Evolutionary conservation across 352 stramenopile species (phyloP), one percentile per base, ranked within the genome.

Genomic region (Phytopythium cucurbitacearum): DNA sequence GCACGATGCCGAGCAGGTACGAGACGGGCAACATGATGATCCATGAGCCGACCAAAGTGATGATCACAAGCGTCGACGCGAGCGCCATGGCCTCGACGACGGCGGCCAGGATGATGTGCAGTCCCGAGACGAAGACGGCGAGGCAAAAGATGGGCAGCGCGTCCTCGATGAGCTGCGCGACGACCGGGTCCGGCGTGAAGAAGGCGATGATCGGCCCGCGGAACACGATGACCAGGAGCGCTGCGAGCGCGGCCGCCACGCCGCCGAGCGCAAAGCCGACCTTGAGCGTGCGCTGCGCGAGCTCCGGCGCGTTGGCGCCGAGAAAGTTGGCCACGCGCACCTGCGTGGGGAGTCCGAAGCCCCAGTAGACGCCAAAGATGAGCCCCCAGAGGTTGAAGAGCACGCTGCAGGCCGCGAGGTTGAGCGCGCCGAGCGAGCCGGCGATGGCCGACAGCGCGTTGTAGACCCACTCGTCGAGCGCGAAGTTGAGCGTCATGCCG

Each of bases 301-400:
- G 64, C 41, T 66, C 66, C 0, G 82, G 82, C 0, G 76, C 70
- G 42, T 90, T 86, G 0, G 79, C 79, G 3, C 83, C 80, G 3
- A 93, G 63, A 38, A 87, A 91, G 47, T 91, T 93, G 40, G 83
- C 83, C 0, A 67, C 64, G 11, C 80, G 78, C 54, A 93, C 83
- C 69, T 93, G 83, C 5, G 76, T 90, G 5, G 83, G 78, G 15
- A 89, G 65, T 12, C 78, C 83, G 62, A 93, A 90, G 53, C 83
- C 83, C 83, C 83, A 93, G 53, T 88, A 93, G n/a, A 94, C 57
- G 10, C 71, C 81, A 40, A 88, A 94, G 56, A 94, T 76, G 41
- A 94, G 73, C 0, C 79, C 80, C 80, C 84, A 94, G 36, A 94
- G 64, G 55, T 85, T 90, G 59, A 86, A 91, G 40, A 94, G 65